A percentile compares a stretch with the other conserved stretches of the same genome.
These are phyloP conservation scores for Solidago caesia DNA, from an alignment of 129 eudicot species.

Conservation along the genomic window DNA sequence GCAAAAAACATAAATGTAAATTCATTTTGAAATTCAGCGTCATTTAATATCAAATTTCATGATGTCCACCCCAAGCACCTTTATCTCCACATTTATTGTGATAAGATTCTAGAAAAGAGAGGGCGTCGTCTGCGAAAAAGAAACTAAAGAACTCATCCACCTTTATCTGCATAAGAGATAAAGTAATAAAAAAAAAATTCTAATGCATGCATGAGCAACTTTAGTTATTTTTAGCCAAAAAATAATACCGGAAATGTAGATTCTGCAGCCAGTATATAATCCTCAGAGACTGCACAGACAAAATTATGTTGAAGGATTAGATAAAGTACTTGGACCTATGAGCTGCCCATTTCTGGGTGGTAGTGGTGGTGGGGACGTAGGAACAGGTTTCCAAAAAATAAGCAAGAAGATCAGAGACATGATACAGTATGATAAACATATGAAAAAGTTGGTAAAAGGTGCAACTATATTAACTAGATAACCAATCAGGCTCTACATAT, in stretches of 20 bases:
- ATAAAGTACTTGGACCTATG: conserved; percentile 4
- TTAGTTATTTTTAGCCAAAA: background rate
- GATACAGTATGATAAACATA: background rate
- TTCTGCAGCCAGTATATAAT: conserved; percentile 71
- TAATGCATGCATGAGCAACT: background rate
- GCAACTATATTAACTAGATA: background rate
- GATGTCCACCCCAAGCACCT: conserved; percentile 46
- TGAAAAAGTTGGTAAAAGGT: background rate
- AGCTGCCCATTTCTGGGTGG: background rate
- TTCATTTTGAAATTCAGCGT: background rate
- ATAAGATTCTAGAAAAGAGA: conserved; percentile 65
- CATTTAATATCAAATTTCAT: conserved; percentile 14
- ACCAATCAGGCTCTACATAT: background rate
- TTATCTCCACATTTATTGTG: conserved; percentile 86
- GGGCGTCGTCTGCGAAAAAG: conserved; percentile 70
- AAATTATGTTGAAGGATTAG: conserved; percentile 9
- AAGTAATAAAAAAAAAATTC: background rate
- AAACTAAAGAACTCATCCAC: conserved; percentile 77
- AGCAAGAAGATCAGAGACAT: background rate
- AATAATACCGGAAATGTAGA: conserved; percentile 72
- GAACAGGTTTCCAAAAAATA: background rate
- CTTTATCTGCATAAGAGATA: conserved; percentile 53
- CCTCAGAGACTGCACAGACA: conserved; percentile 70
- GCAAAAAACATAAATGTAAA: conserved; percentile 3
- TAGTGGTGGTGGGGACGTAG: background rate